Evolutionary conservation across 2,329 filamentous ascomycete species (phyloP), one percentile per base, ranked within the genome.

Genomic region (Microdochium paspali): DNA sequence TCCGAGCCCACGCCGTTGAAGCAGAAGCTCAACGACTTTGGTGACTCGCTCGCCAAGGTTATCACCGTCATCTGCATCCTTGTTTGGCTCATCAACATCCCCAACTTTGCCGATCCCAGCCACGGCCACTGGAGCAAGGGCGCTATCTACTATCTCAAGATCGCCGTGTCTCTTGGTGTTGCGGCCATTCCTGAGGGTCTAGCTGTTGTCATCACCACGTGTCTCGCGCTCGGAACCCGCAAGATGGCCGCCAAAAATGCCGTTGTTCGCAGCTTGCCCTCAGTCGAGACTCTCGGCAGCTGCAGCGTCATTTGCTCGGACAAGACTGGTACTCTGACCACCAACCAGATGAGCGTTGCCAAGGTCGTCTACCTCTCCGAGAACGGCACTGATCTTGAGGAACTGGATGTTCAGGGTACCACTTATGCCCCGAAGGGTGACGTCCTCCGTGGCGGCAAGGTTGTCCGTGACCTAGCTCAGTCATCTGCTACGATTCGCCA

Each of bases 221-320:
- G 93, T 67, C 74, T 98, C 51, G 93, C 93, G 53, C 78, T 98
- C 26, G 93, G 94, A 57, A 98, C 94, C 4, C 84, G 93, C 54
- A 97, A 95, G 71, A 98, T 98, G 94, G 94, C 93, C 20, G 87
- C 90, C 50, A 97, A 95, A 75, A 97, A 97, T 61, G 93, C 93
- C 7, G 90, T 98, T 31, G 94, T 98, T 49, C 83, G 94, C 66
- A 96, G 90, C 63, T 73, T 98, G 58, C 93, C 93, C 20, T 98
- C 93, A 1, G 93, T 98, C 46, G 93, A 98, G 70, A 98, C 93
- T 12, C 77, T 98, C 46, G 93, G 93, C 63, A 98, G 93, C 77
- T 98, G 93, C 79, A 98, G 93, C 61, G 90, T 98, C 49, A 96
- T 98, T 64, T 98, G 94, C 74, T 98, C 94, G 3, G 93, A 98